A percentile compares a stretch with the other conserved stretches of the same genome.
Evolutionary conservation across 805 yeast species (phyloP).

Genomic region (Kazachstania kunashirensis): DNA sequence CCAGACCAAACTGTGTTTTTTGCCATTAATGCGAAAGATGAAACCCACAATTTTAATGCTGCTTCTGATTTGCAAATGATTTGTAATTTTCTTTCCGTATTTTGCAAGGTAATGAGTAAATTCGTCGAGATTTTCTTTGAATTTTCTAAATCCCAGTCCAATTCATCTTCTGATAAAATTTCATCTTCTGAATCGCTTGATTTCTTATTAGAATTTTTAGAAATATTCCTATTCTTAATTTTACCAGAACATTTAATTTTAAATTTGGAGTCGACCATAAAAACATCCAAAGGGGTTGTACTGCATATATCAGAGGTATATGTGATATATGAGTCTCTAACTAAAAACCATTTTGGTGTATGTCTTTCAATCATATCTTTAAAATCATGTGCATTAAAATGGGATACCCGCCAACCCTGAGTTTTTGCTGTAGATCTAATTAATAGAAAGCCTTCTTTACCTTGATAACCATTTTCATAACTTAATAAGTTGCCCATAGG

Average conservation of each 20-base stretch:
- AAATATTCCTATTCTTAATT: constrained; percentile 21
- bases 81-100: constrained; percentile 68
- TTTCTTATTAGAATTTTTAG: constrained; percentile 20
- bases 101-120: constrained; percentile 50
- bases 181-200: constrained; percentile 9
- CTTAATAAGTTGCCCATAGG: constrained; percentile 77
- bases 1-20: constrained; percentile 62
- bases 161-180: constrained; percentile 5
- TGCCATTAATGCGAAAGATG: constrained; percentile 61
- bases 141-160: constrained; percentile 14
- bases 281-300: constrained; percentile 84
- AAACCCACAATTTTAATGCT: constrained; percentile 64
- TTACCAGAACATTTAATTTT: constrained; percentile 41
- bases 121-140: constrained; percentile 42
- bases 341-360: constrained; percentile 83
- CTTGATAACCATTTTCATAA: constrained; percentile 69
- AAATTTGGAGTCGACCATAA: constrained; percentile 74
- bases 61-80: constrained; percentile 57
- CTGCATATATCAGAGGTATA: constrained; percentile 80
- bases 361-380: constrained; percentile 85
- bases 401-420: constrained; percentile 95
- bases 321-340: constrained; percentile 74
- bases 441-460: constrained; percentile 81
- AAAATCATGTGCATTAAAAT: constrained; percentile 67
- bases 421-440: constrained; percentile 75